phyloP scores from a whole-genome alignment of 352 stramenopile species.

The Phytopythium oedochilum region DNA sequence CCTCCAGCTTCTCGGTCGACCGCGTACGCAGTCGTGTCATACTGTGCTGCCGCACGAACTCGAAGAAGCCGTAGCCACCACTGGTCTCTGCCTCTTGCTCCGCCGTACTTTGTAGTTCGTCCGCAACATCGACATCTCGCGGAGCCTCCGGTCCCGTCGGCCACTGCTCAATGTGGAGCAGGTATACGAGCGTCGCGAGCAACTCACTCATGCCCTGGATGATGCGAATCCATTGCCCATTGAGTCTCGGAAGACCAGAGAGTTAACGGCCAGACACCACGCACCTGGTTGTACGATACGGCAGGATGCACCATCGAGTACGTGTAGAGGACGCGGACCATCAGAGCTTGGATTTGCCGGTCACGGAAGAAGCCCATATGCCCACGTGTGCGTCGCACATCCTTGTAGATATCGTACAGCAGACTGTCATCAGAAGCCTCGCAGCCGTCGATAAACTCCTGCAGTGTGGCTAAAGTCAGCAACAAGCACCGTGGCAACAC shows the following conservation, averaged over 20 bases:
- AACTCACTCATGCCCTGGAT: constrained; percentile 76
- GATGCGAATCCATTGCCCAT: too few relatives aligned
- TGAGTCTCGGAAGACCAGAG: too few relatives aligned
- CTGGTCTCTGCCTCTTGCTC: not conserved
- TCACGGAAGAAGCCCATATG: constrained; percentile 60
- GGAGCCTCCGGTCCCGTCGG: constrained; percentile 9
- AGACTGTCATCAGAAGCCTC: constrained; percentile 44
- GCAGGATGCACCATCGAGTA: constrained; percentile 61
- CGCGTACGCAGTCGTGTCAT: not conserved
- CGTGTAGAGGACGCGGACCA: constrained; percentile 67
- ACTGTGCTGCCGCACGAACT: not conserved
- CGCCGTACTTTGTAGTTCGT: not conserved
- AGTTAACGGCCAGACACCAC: too few relatives aligned
- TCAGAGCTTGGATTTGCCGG: constrained; percentile 34
- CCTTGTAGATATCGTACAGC: constrained; percentile 69
- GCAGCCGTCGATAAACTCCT: constrained; percentile 47
- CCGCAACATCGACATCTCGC: not conserved
- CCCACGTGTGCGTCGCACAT: constrained; percentile 58
- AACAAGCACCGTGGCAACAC: too few relatives aligned
- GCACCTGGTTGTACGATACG: constrained; percentile 69
- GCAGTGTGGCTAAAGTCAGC: not conserved
- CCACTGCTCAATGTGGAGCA: constrained; percentile 71
- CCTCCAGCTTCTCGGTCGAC: constrained; percentile 21
- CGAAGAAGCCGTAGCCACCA: not conserved
- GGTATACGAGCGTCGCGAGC: constrained; percentile 65